These are phyloP conservation scores for Capronia epimyces DNA, from an alignment of 2,329 filamentous ascomycete genomes.

Conservation along the genomic window DNA sequence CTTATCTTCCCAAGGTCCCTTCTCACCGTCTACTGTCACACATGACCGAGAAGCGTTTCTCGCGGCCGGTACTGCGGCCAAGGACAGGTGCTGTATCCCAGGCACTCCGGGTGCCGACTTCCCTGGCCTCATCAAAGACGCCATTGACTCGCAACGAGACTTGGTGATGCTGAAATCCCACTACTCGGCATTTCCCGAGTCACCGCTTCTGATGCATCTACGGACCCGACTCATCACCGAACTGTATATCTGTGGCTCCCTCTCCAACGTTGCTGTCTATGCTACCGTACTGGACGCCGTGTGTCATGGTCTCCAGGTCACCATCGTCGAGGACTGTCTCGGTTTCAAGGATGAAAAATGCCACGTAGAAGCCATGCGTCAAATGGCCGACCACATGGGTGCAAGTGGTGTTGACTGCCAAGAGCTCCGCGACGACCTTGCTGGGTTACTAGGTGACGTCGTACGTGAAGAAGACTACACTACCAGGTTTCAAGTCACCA, in stretches of 20 bases:
- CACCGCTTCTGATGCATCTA: constrained; percentile 66
- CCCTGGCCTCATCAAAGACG: constrained; percentile 44
- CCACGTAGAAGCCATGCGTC: constrained; percentile 64
- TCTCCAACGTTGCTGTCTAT: constrained; percentile 83
- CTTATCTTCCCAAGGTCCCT: constrained; percentile 15
- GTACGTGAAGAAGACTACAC: constrained; percentile 27
- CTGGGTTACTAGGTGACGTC: constrained; percentile 39
- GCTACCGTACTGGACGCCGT: constrained; percentile 89
- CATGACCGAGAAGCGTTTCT: constrained; percentile 43
- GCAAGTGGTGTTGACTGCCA: constrained; percentile 59
- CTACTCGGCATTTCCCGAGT: constrained; percentile 81
- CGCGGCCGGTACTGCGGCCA: constrained; percentile 23
- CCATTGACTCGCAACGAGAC: constrained; percentile 49
- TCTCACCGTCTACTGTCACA: constrained; percentile 19
- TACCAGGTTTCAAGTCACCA: constrained; percentile 25
- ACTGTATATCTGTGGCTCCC: constrained; percentile 78
- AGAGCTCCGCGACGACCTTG: constrained; percentile 51
- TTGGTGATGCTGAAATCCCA: constrained; percentile 62
- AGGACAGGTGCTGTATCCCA: constrained; percentile 37
- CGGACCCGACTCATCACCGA: constrained; percentile 85
- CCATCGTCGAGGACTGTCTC: constrained; percentile 80
- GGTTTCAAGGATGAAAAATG: constrained; percentile 67
- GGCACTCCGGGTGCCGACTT: constrained; percentile 46
- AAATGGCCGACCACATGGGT: constrained; percentile 68
- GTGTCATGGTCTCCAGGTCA: constrained; percentile 79